A percentile compares a stretch with the other conserved stretches of the same genome.
These are phyloP conservation scores for Musa acuminata DNA, from an alignment of 176 grass and related monocot species.

Conservation along the genomic window DNA sequence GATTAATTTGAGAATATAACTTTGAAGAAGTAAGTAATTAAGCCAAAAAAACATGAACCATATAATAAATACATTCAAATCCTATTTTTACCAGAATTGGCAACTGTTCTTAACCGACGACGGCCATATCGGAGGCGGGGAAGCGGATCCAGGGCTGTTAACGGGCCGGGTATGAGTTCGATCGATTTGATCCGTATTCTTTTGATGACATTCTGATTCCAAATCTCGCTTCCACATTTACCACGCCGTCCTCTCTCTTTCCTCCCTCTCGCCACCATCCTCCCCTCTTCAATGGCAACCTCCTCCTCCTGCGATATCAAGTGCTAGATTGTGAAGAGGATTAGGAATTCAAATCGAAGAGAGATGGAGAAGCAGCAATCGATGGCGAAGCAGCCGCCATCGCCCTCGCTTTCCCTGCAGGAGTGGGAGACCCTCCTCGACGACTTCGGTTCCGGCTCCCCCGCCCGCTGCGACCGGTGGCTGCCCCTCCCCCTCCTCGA, in stretches of 20 bases:
- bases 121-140: too few species aligned
- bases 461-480: conserved; percentile 40
- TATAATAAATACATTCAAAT: too few species aligned
- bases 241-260: neutral
- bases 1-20: too few species aligned
- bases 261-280: neutral
- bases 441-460: conserved; percentile 32
- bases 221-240: neutral
- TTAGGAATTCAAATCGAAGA: neutral
- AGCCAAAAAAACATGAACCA: too few species aligned
- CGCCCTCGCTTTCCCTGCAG: conserved; percentile 35
- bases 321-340: neutral
- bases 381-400: neutral
- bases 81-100: too few species aligned
- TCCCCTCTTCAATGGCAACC: neutral
- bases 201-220: neutral
- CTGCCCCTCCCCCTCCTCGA: conserved; percentile 66
- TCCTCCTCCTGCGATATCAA: neutral
- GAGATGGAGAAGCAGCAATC: conserved; percentile 16
- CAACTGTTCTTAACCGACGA: too few species aligned
- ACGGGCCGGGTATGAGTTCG: neutral
- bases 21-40: too few species aligned
- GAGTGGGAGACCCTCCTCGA: conserved; percentile 68
- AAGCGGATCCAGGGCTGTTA: too few species aligned
- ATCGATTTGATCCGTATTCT: neutral